Evolutionary conservation across 2,329 filamentous ascomycete genomes (phyloP).

Genomic region (Didymosphaeria variabile): DNA sequence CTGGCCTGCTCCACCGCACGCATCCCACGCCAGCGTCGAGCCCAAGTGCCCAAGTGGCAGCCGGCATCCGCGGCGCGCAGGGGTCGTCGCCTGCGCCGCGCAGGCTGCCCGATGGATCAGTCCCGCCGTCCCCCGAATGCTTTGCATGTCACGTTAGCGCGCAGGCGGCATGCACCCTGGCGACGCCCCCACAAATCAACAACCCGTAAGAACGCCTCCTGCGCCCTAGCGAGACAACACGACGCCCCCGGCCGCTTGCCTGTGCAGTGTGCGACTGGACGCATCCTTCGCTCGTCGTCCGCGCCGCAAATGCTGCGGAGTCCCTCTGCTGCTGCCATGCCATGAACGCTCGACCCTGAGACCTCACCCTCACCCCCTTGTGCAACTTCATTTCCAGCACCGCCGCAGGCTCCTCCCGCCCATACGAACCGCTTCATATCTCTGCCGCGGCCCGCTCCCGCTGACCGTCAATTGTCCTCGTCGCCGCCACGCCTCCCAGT

Average conservation of each 20-base stretch:
- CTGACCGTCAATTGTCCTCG: not conserved
- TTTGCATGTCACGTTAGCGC: constrained; percentile 9
- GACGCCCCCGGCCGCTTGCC: constrained; percentile 7
- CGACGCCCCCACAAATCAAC: constrained; percentile 12
- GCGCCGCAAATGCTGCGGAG: constrained; percentile 8
- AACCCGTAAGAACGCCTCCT: constrained; percentile 10
- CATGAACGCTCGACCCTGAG: constrained; percentile 4
- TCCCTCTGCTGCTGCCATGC: not conserved
- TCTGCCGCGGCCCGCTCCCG: constrained; percentile 10
- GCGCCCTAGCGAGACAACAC: constrained; percentile 11
- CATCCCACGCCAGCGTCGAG: constrained; percentile 9
- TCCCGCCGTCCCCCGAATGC: constrained; percentile 16
- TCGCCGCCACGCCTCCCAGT: constrained; percentile 3
- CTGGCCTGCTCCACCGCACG: not conserved
- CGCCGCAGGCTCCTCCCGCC: not conserved
- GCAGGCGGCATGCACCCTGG: constrained; percentile 1
- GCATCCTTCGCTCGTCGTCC: constrained; percentile 13
- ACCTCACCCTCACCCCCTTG: constrained; percentile 3
- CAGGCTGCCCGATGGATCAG: constrained; percentile 5
- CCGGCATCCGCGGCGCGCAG: constrained; percentile 11
- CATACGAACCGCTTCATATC: not conserved
- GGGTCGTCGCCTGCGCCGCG: constrained; percentile 1
- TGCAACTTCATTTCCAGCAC: not conserved
- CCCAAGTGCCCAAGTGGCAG: constrained; percentile 1
- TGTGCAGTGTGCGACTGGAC: constrained; percentile 5